phyloP scores from a whole-genome alignment of 1,284 basidiomycete genomes.

The Apiotrichum mycotoxinovorans region DNA sequence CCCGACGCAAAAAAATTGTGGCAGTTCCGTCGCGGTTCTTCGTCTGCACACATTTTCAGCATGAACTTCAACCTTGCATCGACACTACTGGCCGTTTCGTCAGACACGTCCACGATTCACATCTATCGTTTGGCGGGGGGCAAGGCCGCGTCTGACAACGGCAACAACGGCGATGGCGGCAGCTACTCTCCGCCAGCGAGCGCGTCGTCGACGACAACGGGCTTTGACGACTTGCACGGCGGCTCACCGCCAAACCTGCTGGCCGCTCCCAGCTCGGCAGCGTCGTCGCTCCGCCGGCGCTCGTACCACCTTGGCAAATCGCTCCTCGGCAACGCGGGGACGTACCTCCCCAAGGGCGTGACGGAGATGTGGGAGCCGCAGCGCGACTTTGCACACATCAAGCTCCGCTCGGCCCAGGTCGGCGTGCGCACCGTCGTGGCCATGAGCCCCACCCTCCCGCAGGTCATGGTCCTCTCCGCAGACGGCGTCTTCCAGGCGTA shows the following conservation, averaged over 20 bases:
- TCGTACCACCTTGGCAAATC: constrained; percentile 75
- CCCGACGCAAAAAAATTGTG: constrained; percentile 89
- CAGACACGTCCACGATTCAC: constrained; percentile 94
- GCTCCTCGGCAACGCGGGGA: constrained; percentile 76
- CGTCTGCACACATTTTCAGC: constrained; percentile 80
- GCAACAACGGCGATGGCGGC: constrained; percentile 6
- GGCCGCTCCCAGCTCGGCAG: constrained; percentile 20
- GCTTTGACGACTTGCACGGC: constrained; percentile 24
- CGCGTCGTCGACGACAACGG: not conserved
- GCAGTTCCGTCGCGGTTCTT: constrained; percentile 87
- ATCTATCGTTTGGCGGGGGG: constrained; percentile 73
- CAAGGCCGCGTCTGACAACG: not conserved
- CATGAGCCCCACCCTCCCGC: constrained; percentile 78
- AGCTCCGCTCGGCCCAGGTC: constrained; percentile 73
- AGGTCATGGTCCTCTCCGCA: constrained; percentile 94
- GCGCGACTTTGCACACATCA: constrained; percentile 88
- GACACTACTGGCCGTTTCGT: constrained; percentile 80
- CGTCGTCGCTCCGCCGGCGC: constrained; percentile 52
- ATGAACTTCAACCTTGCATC: constrained; percentile 88
- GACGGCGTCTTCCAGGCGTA: constrained; percentile 96
- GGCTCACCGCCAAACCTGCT: constrained; percentile 25
- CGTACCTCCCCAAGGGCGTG: constrained; percentile 83
- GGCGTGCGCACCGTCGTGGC: constrained; percentile 72
- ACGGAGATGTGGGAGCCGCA: constrained; percentile 97
- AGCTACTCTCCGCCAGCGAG: constrained; percentile 8